phyloP scores from a whole-genome alignment of 192 early-diverging fungal genomes.

The Hyaloraphidium curvatum region DNA sequence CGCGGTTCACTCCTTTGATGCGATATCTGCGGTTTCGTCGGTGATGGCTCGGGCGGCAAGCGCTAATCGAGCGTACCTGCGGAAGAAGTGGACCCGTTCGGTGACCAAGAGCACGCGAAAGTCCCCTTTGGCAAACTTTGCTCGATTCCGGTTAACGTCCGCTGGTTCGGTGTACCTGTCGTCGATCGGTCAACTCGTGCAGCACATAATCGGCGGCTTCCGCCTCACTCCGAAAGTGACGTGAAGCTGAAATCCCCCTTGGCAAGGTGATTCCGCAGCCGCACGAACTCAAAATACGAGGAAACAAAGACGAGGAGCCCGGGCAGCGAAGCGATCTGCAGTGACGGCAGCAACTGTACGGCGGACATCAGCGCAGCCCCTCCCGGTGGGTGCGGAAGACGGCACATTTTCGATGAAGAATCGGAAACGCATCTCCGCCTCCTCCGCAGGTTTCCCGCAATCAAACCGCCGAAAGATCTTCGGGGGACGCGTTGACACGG shows the following conservation, averaged over 20 bases:
- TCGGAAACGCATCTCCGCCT: not conserved
- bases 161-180: constrained; percentile 58
- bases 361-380: not conserved
- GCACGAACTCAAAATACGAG: constrained; percentile 93
- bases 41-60: constrained; percentile 27
- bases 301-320: constrained; percentile 60
- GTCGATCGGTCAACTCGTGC: not conserved
- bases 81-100: constrained; percentile 94
- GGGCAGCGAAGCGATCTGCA: not conserved
- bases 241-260: constrained; percentile 55
- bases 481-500: no score
- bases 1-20: not conserved
- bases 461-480: not conserved
- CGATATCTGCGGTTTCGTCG: no score
- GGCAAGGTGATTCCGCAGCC: constrained; percentile 70
- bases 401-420: constrained; percentile 17
- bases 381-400: constrained; percentile 8
- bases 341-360: not conserved
- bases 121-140: constrained; percentile 62
- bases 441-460: not conserved
- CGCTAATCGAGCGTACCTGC: constrained; percentile 66
- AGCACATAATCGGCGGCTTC: not conserved
- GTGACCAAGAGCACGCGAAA: constrained; percentile 61
- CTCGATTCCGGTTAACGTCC: constrained; percentile 58
- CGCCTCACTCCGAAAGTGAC: constrained; percentile 58